These are phyloP conservation scores for Phialophora expanda DNA, from an alignment of 2,329 filamentous ascomycete species.

Conservation along the genomic window DNA sequence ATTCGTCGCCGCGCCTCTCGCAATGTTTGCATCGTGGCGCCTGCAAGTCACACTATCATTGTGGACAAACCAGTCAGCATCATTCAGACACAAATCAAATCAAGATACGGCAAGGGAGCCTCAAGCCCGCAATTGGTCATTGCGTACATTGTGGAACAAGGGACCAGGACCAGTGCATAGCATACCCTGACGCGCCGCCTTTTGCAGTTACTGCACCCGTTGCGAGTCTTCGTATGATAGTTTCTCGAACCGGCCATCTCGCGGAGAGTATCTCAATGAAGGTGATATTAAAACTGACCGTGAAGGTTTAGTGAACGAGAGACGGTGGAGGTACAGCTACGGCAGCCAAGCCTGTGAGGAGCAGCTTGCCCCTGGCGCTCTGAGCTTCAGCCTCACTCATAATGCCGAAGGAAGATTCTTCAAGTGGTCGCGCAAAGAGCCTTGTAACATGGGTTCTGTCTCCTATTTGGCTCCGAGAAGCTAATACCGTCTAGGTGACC, in stretches of 20 bases:
- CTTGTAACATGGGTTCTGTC: no score
- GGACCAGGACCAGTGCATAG: no score
- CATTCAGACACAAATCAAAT: neutral
- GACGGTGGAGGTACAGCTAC: neutral
- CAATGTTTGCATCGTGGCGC: constrained; percentile 11
- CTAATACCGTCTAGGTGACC: neutral
- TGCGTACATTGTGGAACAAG: neutral
- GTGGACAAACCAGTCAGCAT: constrained; percentile 2
- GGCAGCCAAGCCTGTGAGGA: neutral
- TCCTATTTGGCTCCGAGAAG: neutral
- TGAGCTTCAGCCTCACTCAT: neutral
- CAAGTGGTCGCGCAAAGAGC: no score
- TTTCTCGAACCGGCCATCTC: constrained; percentile 10
- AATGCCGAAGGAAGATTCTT: neutral
- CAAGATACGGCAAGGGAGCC: neutral
- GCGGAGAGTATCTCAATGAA: no score
- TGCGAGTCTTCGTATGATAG: constrained; percentile 15
- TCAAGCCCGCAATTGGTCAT: neutral
- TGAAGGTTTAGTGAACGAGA: constrained; percentile 3
- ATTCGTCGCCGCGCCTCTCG: constrained; percentile 15
- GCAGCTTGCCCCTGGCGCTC: neutral
- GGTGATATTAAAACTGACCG: neutral
- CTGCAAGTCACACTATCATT: constrained; percentile 10
- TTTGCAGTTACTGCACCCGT: constrained; percentile 12
- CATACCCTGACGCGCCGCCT: constrained; percentile 13